Conservation (phyloP, 257 asterid species). For the Sherardia arvensis region DNA sequence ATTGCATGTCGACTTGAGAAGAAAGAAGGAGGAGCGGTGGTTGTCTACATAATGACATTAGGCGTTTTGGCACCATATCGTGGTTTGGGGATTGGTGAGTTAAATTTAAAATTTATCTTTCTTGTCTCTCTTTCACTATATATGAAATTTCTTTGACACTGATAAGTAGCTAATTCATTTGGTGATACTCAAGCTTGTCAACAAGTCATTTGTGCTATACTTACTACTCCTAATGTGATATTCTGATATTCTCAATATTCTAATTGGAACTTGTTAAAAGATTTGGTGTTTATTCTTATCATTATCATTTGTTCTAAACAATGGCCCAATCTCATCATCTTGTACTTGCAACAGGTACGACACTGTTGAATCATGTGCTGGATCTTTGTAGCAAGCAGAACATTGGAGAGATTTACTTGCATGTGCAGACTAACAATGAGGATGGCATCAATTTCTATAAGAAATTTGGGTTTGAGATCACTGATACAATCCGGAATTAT, state of each 20-base stretch:
- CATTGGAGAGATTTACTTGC: slow-evolving; percentile 79
- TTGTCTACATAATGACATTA: slow-evolving; percentile 83
- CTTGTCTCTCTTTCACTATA: not conserved
- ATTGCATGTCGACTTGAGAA: slow-evolving; percentile 96
- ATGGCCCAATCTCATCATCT: not conserved
- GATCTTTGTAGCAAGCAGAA: slow-evolving; percentile 73
- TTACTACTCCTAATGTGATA: not conserved
- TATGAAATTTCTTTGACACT: not conserved
- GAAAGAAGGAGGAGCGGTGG: slow-evolving; percentile 68
- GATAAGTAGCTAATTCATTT: not conserved
- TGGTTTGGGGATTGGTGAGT: slow-evolving; percentile 43
- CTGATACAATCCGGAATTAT: slow-evolving; percentile 77
- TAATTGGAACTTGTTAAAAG: not conserved
- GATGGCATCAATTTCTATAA: slow-evolving; percentile 87
- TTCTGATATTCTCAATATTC: not conserved
- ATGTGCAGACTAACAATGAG: slow-evolving; percentile 87
- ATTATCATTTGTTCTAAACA: not conserved
- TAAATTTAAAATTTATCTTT: not conserved
- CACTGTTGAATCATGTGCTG: slow-evolving; percentile 70
- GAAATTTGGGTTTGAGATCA: slow-evolving; percentile 82
- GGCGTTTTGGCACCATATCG: slow-evolving; percentile 52
- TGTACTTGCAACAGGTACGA: slow-evolving; percentile 44
- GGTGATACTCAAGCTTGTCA: not conserved
- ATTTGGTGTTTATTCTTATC: too few relatives aligned
- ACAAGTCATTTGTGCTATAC: too few relatives aligned